A percentile compares a stretch with the other conserved stretches of the same genome.
phyloP scores from a whole-genome alignment of 1,284 basidiomycete genomes.

The Stereum hirsutum region DNA sequence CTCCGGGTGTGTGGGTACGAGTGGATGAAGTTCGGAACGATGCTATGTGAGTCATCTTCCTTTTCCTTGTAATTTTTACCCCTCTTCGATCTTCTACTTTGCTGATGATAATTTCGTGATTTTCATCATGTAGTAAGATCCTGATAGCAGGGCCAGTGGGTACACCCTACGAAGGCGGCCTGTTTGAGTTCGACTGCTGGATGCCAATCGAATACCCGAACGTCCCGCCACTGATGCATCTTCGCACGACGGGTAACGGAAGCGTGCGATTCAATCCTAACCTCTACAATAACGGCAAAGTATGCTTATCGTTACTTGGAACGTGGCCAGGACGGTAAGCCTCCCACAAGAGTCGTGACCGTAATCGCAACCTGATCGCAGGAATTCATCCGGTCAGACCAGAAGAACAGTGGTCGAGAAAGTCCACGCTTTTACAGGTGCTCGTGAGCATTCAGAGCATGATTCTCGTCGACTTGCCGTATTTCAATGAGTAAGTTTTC shows the following conservation, averaged over 20 bases:
- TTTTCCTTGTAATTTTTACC: background rate
- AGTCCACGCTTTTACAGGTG: slow-evolving; percentile 46
- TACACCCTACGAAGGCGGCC: slow-evolving; percentile 42
- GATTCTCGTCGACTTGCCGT: slow-evolving; percentile 47
- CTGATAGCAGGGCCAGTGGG: slow-evolving; percentile 48
- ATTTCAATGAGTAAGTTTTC: slow-evolving; percentile 42
- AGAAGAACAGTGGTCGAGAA: slow-evolving; percentile 41
- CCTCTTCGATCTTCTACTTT: slow-evolving; percentile 3
- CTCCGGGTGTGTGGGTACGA: slow-evolving; percentile 44
- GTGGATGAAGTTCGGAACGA: slow-evolving; percentile 50
- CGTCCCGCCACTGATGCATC: slow-evolving; percentile 34
- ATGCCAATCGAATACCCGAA: slow-evolving; percentile 41
- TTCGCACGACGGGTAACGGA: slow-evolving; percentile 43
- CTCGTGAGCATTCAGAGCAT: slow-evolving; percentile 48
- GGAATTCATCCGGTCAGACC: slow-evolving; percentile 22
- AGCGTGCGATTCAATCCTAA: slow-evolving; percentile 46
- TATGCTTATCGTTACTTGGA: slow-evolving; percentile 43
- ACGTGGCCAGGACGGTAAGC: slow-evolving; percentile 41
- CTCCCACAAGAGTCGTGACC: background rate
- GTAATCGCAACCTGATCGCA: background rate
- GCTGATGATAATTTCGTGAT: too few relatives aligned
- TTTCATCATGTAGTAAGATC: slow-evolving; percentile 28
- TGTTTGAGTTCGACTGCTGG: slow-evolving; percentile 52
- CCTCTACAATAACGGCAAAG: slow-evolving; percentile 39
- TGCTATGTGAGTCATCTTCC: slow-evolving; percentile 30